These are phyloP conservation scores for Gracilaria domingensis DNA, from an alignment of 23 red algal genomes.

Conservation along the genomic window DNA sequence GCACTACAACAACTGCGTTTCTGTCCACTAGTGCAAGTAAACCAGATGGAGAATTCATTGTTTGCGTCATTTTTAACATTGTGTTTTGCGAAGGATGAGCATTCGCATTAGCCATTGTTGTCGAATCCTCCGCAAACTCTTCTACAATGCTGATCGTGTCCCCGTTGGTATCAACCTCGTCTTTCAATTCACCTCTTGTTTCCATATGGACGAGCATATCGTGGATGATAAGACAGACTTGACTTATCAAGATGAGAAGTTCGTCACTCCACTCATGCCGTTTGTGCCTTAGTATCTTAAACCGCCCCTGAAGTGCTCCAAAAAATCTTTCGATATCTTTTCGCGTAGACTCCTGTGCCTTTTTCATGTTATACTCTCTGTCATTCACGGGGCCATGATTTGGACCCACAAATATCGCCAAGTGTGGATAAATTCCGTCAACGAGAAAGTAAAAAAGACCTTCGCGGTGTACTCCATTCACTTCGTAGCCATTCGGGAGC, in stretches of 20 bases:
- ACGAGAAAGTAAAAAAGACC: conserved; percentile 10
- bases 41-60: too few relatives aligned
- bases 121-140: conserved; percentile 19
- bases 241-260: neutral
- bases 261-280: conserved; percentile 9
- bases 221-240: conserved; percentile 22
- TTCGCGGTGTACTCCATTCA: too few relatives aligned
- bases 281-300: too few relatives aligned
- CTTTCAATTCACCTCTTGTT: too few relatives aligned
- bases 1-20: too few relatives aligned
- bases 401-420: conserved; percentile 22
- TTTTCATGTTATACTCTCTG: neutral
- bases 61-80: too few relatives aligned
- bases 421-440: conserved; percentile 41
- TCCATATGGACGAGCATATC: conserved; percentile 22
- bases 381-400: conserved; percentile 16
- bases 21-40: too few relatives aligned
- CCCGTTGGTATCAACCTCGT: too few relatives aligned
- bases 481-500: too few relatives aligned
- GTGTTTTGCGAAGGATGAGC: too few relatives aligned
- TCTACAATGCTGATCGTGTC: neutral
- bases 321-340: conserved; percentile 56
- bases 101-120: too few relatives aligned
- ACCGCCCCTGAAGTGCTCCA: too few relatives aligned
- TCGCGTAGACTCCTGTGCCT: conserved; percentile 3